Evolutionary conservation across 164 flowering plant genomes (phyloP).

Genomic region (Vitis rupestris): DNA sequence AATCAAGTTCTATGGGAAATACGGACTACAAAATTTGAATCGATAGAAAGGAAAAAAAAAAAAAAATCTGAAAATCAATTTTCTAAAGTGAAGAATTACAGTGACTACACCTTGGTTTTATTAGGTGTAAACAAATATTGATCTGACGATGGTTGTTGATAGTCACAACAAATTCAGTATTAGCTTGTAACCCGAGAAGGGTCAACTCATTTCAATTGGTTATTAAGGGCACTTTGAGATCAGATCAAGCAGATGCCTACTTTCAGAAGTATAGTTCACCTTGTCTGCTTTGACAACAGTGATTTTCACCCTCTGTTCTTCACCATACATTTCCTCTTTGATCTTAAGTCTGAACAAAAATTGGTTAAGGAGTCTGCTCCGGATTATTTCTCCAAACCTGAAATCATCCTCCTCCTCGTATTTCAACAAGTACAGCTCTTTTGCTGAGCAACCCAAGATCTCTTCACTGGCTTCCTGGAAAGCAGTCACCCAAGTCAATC

Average conservation of each 20-base stretch:
- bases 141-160: neutral
- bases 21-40: neutral
- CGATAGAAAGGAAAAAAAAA: neutral
- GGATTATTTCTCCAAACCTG: conserved; percentile 52
- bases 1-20: too few relatives aligned
- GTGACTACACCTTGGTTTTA: too few relatives aligned
- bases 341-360: conserved; percentile 75
- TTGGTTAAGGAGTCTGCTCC: conserved; percentile 49
- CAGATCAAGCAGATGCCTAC: conserved; percentile 50
- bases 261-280: conserved; percentile 59
- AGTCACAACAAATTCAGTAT: neutral
- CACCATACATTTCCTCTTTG: conserved; percentile 88
- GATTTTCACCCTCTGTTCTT: conserved; percentile 83
- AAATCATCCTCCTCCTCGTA: conserved; percentile 60
- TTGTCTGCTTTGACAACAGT: conserved; percentile 81
- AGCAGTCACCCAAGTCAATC: conserved; percentile 93
- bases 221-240: conserved; percentile 29
- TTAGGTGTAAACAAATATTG: neutral
- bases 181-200: neutral
- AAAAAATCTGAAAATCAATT: neutral
- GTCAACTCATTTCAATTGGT: conserved; percentile 2
- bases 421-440: conserved; percentile 73
- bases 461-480: conserved; percentile 96
- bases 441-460: conserved; percentile 80
- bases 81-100: neutral